Base-by-base conservation (phyloP, 352 stramenopile genomes). In the Phytophthora fragariaefolia region DNA sequence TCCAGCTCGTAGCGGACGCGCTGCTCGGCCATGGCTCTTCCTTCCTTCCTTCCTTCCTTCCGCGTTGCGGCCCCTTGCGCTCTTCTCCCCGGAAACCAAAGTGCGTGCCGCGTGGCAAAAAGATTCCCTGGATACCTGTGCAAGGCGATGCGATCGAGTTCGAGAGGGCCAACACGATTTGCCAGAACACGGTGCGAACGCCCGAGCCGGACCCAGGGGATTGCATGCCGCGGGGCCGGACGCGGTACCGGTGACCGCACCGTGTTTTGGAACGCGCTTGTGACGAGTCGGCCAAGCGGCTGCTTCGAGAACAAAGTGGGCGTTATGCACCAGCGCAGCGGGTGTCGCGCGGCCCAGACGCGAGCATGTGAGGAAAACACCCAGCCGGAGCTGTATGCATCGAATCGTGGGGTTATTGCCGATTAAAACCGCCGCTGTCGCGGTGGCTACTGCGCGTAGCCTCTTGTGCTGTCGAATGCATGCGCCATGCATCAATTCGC, bases 1-100 rank as follows among this genome's bases (percentile, higher is more conserved):
- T 93, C 82, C 47, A 89, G 69, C 63, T 89, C 80, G 50, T 75
- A 87, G 66, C 80, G 80, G 47, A 80, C 55, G 13, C 32, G 42
- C 38, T 66, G 56, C 56, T 73, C 63, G 40, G 61, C 51, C 71
- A 79, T 77, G 20, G 46, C 60, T 57, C 18, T 43, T 43, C 28
- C 8, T 18, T 13, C 12, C 18, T 63, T 48, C 46, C 26, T 38
- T 10, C 24, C 5, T 15, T 24, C 20, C 47, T 63, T 30, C 42
- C 34, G 28, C 28, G 28, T 20, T 49, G 5, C 18, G 5, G 8
- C 45, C 30, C n/a, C 30, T 59, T 47, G 43, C 38, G 30, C 36
- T 66, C 42, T 60, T 57, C 50, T n/a, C 26, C 15, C 32, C 34
- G 50, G 58, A 69, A 63, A 59, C 48, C 23, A 60, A 69, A 73